Evolutionary conservation across 2,329 filamentous ascomycete genomes (phyloP), one percentile per base, ranked within the genome.

Genomic region (Cladosporium sp.): DNA sequence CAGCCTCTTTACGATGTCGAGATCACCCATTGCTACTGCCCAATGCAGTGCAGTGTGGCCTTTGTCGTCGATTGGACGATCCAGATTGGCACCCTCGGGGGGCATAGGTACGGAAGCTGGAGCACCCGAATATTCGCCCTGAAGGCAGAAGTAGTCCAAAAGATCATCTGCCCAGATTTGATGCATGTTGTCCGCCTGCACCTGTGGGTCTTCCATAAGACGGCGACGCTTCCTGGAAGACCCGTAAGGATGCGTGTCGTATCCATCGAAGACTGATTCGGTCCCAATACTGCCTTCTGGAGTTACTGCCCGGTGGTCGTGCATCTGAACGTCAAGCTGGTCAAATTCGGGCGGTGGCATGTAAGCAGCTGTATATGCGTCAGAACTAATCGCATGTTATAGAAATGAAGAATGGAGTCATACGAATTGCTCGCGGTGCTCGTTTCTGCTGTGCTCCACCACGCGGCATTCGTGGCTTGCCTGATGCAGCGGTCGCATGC

Each of bases 11-110:
- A 97, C 90, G 15, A 97, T 90, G 51, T 93, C 89, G 30, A 97
- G 80, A 66, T 97, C 94, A 60, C 94, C 94, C 93, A 99, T 99
- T 22, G 94, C 91, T 55, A 91, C 92, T 17, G 92, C 94, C 94
- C 94, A 99, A 72, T 99, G 94, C 65, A 99, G 83, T 5, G 93
- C 92, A 2, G 92, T 96, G 70, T 97, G 92, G 9, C 88, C 88
- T 67, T 96, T 92, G 43, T 92, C 89, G 72, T 99, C 94, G 63
- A 99, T 97, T n/a, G 88, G 82, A 73, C 90, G 89, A 74, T 99
- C 89, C 5, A 95, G 87, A 69, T 96, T 88, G 68, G 96, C 96
- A 71, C 91, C 88, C 36, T 86, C 79, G 0, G 94, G 94, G 2
- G 93, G 92, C 61, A 90, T 85, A 1, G 92, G 92, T n/a, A 82